Evolutionary conservation across 179 eudicot genomes (phyloP), one percentile per base, ranked within the genome.

Genomic region (Drosera spatulata): DNA sequence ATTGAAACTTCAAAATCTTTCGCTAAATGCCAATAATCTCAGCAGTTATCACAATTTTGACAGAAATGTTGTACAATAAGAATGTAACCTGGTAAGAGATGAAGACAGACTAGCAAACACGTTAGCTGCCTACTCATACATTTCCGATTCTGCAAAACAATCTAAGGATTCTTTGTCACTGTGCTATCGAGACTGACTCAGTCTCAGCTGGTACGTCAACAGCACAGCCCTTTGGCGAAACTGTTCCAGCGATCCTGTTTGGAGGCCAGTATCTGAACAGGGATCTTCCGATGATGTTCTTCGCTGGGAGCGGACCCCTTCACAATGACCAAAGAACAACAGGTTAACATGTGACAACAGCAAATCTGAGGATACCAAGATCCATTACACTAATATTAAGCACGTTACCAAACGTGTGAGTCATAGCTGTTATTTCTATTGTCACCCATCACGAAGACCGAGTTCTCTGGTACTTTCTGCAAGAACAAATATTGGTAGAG

Each of bases 391-490:
- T 22, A 0, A 22, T 22, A 10, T 14, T 2, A 48, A 43, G 8
- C 10, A 40, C 58, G 13, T 15, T 46, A 59, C 61, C 61, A 59
- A n/a, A 59, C 10, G 44, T 59, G 49, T 42, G 51, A 43, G 44
- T 59, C 51, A 13, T 59, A 59, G 80, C 99, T 89, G 77, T 89
- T 89, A 73, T 93, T 89, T 47, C 99, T 83, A 61, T 93, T 93
- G 72, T 93, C 99, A 39, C 99, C 99, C 99, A 93, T 93, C 58
- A 93, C 99, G 76, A 93, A 89, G 55, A 89, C 87, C 1, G 67
- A 86, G 69, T 83, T 80, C 61, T 86, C 83, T 7, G 96, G 99
- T 57, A 89, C 95, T 69, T 73, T 85, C 98, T 91, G 87, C 71
- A 73, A 52, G 2, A 13, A 50, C 4, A 52, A 39, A 58, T 22